A percentile compares a stretch with the other conserved stretches of the same genome.
Evolutionary conservation across 2,329 filamentous ascomycete genomes (phyloP).

Genomic region (Diaporthe aspalathi): DNA sequence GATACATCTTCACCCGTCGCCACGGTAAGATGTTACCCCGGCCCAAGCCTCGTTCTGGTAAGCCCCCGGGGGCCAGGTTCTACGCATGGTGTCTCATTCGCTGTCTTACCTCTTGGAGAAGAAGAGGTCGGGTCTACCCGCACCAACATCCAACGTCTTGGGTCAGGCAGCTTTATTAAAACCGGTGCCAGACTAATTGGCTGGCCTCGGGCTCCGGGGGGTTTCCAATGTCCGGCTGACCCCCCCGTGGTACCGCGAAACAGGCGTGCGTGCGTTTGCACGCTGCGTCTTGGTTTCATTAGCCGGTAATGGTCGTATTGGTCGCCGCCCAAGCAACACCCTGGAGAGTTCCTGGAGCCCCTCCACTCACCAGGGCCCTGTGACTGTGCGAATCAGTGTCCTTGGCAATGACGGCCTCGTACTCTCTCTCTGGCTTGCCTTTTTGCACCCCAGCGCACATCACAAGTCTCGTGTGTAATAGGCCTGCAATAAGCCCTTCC

Average conservation of each 20-base stretch:
- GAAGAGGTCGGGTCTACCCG: constrained; percentile 17
- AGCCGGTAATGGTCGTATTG: constrained; percentile 9
- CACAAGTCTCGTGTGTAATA: too few species aligned
- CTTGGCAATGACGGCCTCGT: constrained; percentile 13
- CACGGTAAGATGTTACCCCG: neutral
- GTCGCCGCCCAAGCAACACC: neutral
- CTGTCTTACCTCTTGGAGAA: constrained; percentile 11
- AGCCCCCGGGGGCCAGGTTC: neutral
- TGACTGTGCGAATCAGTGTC: neutral
- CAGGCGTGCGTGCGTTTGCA: neutral
- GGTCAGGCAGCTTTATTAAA: neutral
- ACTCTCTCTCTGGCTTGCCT: neutral
- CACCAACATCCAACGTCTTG: neutral
- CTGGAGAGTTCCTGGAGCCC: too few species aligned
- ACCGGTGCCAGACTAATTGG: neutral
- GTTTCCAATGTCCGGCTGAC: constrained; percentile 26
- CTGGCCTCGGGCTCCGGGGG: constrained; percentile 4
- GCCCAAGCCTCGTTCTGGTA: constrained; percentile 18
- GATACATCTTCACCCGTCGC: neutral
- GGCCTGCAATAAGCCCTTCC: neutral
- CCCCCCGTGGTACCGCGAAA: neutral
- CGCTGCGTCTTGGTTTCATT: neutral
- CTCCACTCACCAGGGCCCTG: neutral
- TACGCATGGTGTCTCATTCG: neutral
- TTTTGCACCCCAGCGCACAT: neutral